Evolutionary conservation across 176 grass and related monocot species (phyloP).

Genomic region (Bromus sterilis): DNA sequence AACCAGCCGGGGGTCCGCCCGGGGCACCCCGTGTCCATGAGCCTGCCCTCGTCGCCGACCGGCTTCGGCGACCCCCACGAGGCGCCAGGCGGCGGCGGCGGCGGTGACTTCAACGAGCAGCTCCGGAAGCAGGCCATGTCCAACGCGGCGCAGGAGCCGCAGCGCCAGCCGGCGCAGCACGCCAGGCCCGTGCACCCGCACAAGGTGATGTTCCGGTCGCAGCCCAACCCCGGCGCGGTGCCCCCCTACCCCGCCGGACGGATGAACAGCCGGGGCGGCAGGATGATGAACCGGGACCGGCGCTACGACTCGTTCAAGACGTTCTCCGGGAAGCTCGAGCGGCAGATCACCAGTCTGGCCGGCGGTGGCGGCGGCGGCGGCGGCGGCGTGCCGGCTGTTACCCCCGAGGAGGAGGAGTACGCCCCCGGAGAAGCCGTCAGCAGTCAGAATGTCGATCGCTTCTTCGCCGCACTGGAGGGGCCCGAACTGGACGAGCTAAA

Average conservation of each 20-base stretch:
- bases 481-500: constrained; percentile 81
- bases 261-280: not conserved
- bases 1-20: constrained; percentile 13
- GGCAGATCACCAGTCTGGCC: constrained; percentile 59
- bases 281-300: constrained; percentile 30
- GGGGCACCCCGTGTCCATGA: constrained; percentile 48
- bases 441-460: constrained; percentile 43
- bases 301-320: constrained; percentile 86
- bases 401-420: not conserved
- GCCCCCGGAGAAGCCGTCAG: not conserved
- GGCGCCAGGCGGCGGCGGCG: not conserved
- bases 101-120: not conserved
- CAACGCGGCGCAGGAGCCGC: not conserved
- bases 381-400: constrained; percentile 23
- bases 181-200: constrained; percentile 23
- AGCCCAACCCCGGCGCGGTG: constrained; percentile 36
- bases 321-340: constrained; percentile 68
- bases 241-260: not conserved
- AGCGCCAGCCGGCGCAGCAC: not conserved
- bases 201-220: constrained; percentile 61
- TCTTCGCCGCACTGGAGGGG: constrained; percentile 79
- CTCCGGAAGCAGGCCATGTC: not conserved
- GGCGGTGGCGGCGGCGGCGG: no score
- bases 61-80: not conserved
- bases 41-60: constrained; percentile 65